Evolutionary conservation across 2,329 filamentous ascomycete genomes (phyloP).

Genomic region (Ophioceras dolichostomum): DNA sequence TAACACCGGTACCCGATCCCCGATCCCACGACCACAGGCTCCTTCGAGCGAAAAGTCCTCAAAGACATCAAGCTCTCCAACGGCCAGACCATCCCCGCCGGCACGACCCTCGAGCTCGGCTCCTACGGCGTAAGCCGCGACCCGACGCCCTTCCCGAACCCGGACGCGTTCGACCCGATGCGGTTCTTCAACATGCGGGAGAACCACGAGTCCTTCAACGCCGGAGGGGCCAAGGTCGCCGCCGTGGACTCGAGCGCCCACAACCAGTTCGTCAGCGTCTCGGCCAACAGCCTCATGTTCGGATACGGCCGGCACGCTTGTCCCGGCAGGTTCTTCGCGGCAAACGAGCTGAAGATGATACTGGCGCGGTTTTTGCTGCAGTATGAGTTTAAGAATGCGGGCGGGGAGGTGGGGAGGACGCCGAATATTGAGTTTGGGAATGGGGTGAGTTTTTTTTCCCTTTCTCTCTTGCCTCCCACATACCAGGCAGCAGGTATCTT

Average conservation of each 20-base stretch:
- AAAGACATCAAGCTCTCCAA: slow-evolving; percentile 38
- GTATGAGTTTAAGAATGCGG: slow-evolving; percentile 16
- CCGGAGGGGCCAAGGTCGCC: slow-evolving; percentile 2
- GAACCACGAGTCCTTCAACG: slow-evolving; percentile 1
- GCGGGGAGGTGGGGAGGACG: slow-evolving; percentile 12
- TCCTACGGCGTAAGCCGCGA: slow-evolving; percentile 23
- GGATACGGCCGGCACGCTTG: slow-evolving; percentile 28
- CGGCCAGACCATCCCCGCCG: slow-evolving; percentile 34
- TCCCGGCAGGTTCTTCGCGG: slow-evolving; percentile 24
- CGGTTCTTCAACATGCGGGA: slow-evolving; percentile 24
- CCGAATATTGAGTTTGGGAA: slow-evolving; percentile 12
- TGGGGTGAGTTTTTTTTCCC: slow-evolving; percentile 2
- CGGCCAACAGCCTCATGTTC: slow-evolving; percentile 19
- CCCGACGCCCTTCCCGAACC: slow-evolving; percentile 19
- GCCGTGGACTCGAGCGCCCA: slow-evolving; percentile 16
- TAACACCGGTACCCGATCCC: neutral
- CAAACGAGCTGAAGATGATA: slow-evolving; percentile 24
- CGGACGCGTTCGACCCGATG: slow-evolving; percentile 23
- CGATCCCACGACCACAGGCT: slow-evolving; percentile 13
- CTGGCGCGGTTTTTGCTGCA: slow-evolving; percentile 14
- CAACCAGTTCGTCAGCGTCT: slow-evolving; percentile 27
- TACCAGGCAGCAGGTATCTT: too few species aligned
- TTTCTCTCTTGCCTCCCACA: neutral
- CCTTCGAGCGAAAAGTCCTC: slow-evolving; percentile 37
- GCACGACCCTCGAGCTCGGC: slow-evolving; percentile 29